Percentiles rank a stretch among this genome's conserved stretches.
Evolutionary conservation across 2,329 filamentous ascomycete genomes (phyloP).

Genomic region (Colletotrichum gigasporum): DNA sequence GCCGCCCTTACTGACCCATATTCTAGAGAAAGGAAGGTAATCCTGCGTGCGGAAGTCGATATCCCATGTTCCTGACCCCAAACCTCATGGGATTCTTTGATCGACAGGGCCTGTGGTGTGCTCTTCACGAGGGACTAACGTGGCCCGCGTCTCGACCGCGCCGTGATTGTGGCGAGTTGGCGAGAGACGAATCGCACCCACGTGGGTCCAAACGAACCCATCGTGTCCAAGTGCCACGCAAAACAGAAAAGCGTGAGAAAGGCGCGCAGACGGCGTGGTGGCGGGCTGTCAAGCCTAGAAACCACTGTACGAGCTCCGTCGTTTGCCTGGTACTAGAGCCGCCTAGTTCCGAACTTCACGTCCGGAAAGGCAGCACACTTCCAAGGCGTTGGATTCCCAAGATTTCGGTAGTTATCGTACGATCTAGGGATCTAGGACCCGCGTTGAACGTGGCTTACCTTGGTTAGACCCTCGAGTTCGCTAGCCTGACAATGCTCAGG

Average conservation of each 20-base stretch:
- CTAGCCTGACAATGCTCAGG: too few relatives aligned
- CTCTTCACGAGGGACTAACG: slow-evolving; percentile 11
- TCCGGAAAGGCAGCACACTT: background rate
- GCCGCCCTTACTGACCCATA: too few relatives aligned
- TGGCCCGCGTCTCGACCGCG: background rate
- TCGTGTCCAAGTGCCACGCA: background rate
- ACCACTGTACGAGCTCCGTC: too few relatives aligned
- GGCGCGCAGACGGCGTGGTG: background rate
- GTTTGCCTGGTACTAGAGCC: background rate
- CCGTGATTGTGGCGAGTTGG: background rate
- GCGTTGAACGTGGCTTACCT: background rate
- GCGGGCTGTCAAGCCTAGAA: background rate
- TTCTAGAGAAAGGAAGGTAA: too few relatives aligned
- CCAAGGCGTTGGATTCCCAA: background rate
- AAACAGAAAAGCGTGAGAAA: background rate
- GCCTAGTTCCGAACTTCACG: background rate
- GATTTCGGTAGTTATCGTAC: background rate
- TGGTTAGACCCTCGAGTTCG: background rate
- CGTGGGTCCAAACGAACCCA: background rate
- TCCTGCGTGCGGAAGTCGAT: background rate
- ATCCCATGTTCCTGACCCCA: background rate
- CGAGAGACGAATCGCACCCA: background rate
- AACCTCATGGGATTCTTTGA: background rate
- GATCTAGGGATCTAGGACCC: background rate
- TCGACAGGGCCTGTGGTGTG: too few relatives aligned